Conservation (phyloP, 305 asterid genomes). For the Withania somnifera region DNA sequence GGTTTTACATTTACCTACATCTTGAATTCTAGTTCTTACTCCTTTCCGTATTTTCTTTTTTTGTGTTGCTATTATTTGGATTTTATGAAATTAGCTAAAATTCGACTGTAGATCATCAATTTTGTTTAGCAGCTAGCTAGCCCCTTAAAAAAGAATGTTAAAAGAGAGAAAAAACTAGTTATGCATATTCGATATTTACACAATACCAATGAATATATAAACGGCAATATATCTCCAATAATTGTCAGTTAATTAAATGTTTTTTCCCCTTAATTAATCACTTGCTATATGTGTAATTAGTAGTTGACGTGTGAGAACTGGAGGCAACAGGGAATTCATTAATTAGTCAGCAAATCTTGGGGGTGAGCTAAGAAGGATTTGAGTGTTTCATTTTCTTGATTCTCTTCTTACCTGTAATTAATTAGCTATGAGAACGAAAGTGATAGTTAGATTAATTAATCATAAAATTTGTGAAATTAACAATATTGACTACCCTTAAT, state of each 20-base stretch:
- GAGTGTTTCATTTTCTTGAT: conserved; percentile 13
- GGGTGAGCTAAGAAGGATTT: conserved; percentile 29
- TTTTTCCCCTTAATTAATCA: too few species aligned
- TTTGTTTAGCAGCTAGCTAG: too few species aligned
- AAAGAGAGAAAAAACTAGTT: too few species aligned
- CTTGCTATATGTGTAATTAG: neutral
- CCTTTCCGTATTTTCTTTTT: neutral
- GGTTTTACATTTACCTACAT: too few species aligned
- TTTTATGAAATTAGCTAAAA: neutral
- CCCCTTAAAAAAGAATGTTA: too few species aligned
- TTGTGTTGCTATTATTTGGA: neutral
- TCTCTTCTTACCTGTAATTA: conserved; percentile 12
- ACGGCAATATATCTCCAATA: neutral
- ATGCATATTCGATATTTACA: too few species aligned
- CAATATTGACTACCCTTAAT: too few species aligned
- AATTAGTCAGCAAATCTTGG: conserved; percentile 19
- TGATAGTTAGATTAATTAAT: neutral
- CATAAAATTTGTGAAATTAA: neutral
- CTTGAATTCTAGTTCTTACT: neutral
- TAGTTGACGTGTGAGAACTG: neutral
- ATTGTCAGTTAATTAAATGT: too few species aligned
- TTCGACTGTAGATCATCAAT: too few species aligned
- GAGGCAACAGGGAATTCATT: neutral
- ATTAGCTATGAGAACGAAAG: conserved; percentile 2
- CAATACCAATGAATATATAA: neutral